phyloP scores from a whole-genome alignment of 1,284 basidiomycete genomes.

The Rhodotorula sp. region DNA sequence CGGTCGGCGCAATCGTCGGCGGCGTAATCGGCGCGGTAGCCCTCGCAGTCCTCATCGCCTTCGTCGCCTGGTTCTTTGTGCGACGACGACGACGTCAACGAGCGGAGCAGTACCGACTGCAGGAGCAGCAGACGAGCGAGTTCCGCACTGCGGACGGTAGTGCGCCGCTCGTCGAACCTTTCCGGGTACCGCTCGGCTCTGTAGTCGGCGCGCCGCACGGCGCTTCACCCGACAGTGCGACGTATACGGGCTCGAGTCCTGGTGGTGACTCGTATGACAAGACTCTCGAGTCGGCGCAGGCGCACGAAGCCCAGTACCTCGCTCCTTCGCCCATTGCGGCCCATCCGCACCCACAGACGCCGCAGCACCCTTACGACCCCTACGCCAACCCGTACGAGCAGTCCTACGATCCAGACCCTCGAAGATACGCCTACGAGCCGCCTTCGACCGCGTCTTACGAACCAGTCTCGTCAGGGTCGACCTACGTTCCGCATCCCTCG shows the following conservation, averaged over 20 bases:
- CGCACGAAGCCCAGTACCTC: neutral
- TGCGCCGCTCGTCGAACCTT: slow-evolving; percentile 33
- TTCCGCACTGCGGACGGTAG: slow-evolving; percentile 26
- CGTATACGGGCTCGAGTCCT: neutral
- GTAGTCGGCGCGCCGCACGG: slow-evolving; percentile 26
- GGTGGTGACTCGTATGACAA: neutral
- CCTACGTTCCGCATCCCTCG: neutral
- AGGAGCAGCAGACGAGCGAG: slow-evolving; percentile 19
- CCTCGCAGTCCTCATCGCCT: slow-evolving; percentile 17
- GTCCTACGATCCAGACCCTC: neutral
- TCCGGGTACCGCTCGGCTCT: slow-evolving; percentile 15
- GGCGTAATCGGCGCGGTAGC: slow-evolving; percentile 31
- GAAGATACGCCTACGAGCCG: slow-evolving; percentile 2
- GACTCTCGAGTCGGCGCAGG: no score
- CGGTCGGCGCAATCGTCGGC: slow-evolving; percentile 34
- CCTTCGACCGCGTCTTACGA: slow-evolving; percentile 3
- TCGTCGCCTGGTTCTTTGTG: slow-evolving; percentile 29
- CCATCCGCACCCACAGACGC: neutral
- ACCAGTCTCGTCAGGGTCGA: neutral
- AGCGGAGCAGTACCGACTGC: slow-evolving; percentile 10
- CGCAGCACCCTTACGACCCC: neutral
- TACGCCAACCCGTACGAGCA: slow-evolving; percentile 8
- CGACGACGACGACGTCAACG: slow-evolving; percentile 1
- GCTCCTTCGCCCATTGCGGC: no score
- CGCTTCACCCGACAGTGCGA: neutral